These are phyloP conservation scores for Breviolum minutum DNA, from an alignment of 73 alveolate genomes.

Conservation along the genomic window DNA sequence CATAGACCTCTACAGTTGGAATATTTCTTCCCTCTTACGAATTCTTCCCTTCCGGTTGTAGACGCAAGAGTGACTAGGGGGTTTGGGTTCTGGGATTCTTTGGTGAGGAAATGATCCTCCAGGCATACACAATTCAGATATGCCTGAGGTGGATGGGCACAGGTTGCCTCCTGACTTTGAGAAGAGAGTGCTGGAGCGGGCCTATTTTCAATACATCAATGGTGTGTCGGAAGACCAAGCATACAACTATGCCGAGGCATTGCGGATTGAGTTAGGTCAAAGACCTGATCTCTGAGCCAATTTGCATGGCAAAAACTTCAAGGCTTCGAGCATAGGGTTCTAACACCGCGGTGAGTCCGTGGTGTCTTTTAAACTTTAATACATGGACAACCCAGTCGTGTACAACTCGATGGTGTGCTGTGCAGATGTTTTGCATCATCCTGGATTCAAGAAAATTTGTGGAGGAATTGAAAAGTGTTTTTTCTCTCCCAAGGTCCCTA, in stretches of 20 bases:
- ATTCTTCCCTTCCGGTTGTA: not conserved
- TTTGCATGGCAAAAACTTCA: not conserved
- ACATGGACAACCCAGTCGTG: not conserved
- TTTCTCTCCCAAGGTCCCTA: not conserved
- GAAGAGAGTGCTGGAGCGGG: slow-evolving; percentile 38
- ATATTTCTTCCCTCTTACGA: not conserved
- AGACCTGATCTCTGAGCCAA: not conserved
- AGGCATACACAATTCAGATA: not conserved
- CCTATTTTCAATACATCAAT: slow-evolving; percentile 10
- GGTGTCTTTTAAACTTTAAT: not conserved
- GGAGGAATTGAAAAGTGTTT: not conserved
- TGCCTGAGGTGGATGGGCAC: not conserved
- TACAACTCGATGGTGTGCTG: not conserved
- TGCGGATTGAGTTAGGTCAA: slow-evolving; percentile 30
- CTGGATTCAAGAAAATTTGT: not conserved
- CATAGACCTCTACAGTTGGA: not conserved
- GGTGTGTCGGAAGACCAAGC: slow-evolving; percentile 13
- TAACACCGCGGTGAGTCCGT: not conserved
- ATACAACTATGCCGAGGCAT: not conserved
- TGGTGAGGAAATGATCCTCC: not conserved
- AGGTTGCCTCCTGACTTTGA: not conserved
- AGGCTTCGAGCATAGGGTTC: not conserved
- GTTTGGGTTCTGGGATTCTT: not conserved
- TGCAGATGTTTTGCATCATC: not conserved
- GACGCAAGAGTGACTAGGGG: not conserved